phyloP scores from a whole-genome alignment of 2,329 filamentous ascomycete genomes.

The Pseudogymnoascus sp. region DNA sequence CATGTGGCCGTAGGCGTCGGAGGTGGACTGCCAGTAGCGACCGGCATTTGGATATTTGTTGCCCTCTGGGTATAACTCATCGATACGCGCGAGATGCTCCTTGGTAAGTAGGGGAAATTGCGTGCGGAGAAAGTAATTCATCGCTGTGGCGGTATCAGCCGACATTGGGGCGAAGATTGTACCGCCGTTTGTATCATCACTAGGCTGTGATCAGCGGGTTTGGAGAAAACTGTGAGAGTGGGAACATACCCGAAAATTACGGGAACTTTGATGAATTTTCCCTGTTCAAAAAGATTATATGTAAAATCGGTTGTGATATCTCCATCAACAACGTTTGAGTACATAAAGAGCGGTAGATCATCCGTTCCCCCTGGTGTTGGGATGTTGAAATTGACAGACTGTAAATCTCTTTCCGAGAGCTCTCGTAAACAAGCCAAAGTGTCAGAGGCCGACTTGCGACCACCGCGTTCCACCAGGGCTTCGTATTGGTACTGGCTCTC shows the following conservation, averaged over 20 bases:
- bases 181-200: conserved; percentile 59
- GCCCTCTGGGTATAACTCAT: conserved; percentile 48
- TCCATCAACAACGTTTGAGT: conserved; percentile 48
- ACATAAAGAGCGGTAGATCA: conserved; percentile 43
- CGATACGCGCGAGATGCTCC: conserved; percentile 44
- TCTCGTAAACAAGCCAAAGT: conserved; percentile 42
- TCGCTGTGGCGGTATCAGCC: conserved; percentile 41
- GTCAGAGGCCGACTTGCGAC: conserved; percentile 33
- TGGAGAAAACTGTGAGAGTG: background rate
- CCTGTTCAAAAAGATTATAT: conserved; percentile 42
- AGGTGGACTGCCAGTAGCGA: conserved; percentile 51
- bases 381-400: conserved; percentile 37
- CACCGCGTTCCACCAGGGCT: conserved; percentile 38
- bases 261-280: conserved; percentile 48
- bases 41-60: conserved; percentile 41
- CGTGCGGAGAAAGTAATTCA: conserved; percentile 49
- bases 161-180: conserved; percentile 51
- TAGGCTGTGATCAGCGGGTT: background rate
- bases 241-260: conserved; percentile 37
- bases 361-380: conserved; percentile 30
- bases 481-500: conserved; percentile 49
- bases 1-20: conserved; percentile 57
- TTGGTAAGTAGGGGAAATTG: conserved; percentile 52
- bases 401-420: conserved; percentile 36
- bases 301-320: conserved; percentile 45